Evolutionary conservation across 345 rosid species (phyloP).

Genomic region (Salix exigua): DNA sequence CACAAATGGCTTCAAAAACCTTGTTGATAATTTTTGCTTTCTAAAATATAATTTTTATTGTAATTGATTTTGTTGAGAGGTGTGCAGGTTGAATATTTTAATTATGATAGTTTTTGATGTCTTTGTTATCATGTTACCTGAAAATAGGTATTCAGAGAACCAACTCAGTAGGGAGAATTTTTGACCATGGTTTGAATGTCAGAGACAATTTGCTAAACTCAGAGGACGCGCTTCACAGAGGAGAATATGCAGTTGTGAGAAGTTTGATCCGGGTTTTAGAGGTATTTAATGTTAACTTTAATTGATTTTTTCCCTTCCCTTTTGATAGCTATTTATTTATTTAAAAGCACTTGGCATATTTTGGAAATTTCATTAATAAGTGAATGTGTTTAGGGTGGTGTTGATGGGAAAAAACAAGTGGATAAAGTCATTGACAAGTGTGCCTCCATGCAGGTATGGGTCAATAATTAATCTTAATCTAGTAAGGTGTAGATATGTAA

Average conservation of each 20-base stretch:
- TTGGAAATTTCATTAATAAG: conserved; percentile 22
- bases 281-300: conserved; percentile 39
- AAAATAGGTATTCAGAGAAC: conserved; percentile 68
- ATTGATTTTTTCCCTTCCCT: not conserved
- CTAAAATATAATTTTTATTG: not conserved
- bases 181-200: conserved; percentile 52
- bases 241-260: conserved; percentile 89
- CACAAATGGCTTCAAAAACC: not conserved
- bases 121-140: not conserved
- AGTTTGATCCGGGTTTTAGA: conserved; percentile 92
- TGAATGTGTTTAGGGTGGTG: conserved; percentile 71
- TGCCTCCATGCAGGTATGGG: conserved; percentile 94
- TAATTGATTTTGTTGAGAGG: not conserved
- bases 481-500: not conserved
- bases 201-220: conserved; percentile 68
- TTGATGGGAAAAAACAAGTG: conserved; percentile 94
- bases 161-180: conserved; percentile 83
- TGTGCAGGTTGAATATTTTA: not conserved
- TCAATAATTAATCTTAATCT: conserved; percentile 11
- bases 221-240: conserved; percentile 90
- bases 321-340: not conserved
- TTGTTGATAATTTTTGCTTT: not conserved
- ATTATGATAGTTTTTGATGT: not conserved
- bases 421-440: conserved; percentile 98
- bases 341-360: conserved; percentile 9